Evolutionary conservation across 1,284 basidiomycete genomes (phyloP), one percentile per base, ranked within the genome.

Genomic region (Fomitiporia mediterranea): DNA sequence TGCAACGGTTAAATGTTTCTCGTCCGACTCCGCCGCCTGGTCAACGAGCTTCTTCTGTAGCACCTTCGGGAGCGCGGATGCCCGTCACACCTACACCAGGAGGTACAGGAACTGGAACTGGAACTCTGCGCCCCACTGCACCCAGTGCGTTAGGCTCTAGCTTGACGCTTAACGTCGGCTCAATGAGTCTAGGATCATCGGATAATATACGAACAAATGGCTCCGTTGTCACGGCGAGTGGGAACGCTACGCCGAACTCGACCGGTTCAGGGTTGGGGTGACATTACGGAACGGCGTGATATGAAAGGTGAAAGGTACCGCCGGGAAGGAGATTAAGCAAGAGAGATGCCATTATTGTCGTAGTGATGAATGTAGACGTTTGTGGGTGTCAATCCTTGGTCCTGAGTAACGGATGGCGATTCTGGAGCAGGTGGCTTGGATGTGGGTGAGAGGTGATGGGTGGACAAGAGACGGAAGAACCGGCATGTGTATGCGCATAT

Each of bases 401-500:
- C 44, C 32, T 15, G 7, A 17, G 38, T 38, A 47, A 21, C 54
- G 54, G 54, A n/a, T 2, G 15, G 19, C 25, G 39, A 51, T 35
- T 15, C 49, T 43, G 50, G 56, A 51, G 37, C 39, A 40, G 42
- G 23, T 28, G 11, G 17, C 35, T 23, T n/a, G 6, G 42, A 48
- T 47, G 53, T 28, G 44, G 23, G 37, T 11, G 42, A 43, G 19
- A 46, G 23, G 66, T 65, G 62, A 13, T 72, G 6, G n/a, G 11
- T 13, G 25, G 15, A 8, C n/a, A 46, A 6, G 28, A 28, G 42
- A n/a, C 25, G 42, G 70, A 70, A n/a, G 78, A 78, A 43, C 72
- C 71, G 15, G 75, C 74, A 28, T 95, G 94, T 0, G 79, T 81
- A 64, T 99, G 96, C 95, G 80, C 89, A 50, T 83, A 90, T 66